Conservation (phyloP, 1,139 yeast genomes). For the Pichia sp. region DNA sequence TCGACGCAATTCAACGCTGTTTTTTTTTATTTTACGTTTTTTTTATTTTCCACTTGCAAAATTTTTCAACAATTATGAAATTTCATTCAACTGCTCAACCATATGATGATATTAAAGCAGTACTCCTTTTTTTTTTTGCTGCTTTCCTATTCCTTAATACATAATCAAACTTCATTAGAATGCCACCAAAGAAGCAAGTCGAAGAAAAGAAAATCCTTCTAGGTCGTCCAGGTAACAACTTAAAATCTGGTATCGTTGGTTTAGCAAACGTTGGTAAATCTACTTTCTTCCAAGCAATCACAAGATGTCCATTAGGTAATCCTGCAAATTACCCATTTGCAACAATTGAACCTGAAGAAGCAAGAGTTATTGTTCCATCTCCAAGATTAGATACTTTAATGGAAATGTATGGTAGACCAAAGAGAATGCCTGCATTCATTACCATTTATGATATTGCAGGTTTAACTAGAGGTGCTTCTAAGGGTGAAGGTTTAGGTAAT, state of each 20-base stretch:
- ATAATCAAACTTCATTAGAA: slow-evolving; percentile 27
- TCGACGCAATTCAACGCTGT: no score
- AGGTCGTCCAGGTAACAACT: slow-evolving; percentile 98
- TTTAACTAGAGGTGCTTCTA: slow-evolving; percentile 92
- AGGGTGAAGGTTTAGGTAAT: slow-evolving; percentile 98
- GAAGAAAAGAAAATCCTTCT: slow-evolving; percentile 84
- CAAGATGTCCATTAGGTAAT: slow-evolving; percentile 89
- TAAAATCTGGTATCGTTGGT: slow-evolving; percentile 95
- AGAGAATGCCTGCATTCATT: slow-evolving; percentile 85
- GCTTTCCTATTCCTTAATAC: no score
- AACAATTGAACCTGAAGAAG: slow-evolving; percentile 98
- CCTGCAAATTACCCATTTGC: slow-evolving; percentile 99
- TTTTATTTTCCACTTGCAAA: no score
- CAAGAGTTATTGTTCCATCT: slow-evolving; percentile 94
- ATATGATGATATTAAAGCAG: no score
- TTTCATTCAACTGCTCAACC: no score
- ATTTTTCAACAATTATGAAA: no score
- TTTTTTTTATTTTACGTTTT: no score
- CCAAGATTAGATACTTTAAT: slow-evolving; percentile 64
- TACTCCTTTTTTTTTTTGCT: no score
- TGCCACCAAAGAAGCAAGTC: slow-evolving; percentile 95
- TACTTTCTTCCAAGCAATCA: slow-evolving; percentile 79
- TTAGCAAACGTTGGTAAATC: slow-evolving; percentile 97
- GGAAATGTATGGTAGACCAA: slow-evolving; percentile 42
- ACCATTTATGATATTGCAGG: slow-evolving; percentile 98